Evolutionary conservation across 208 protist species (phyloP).

Genomic region (Leishmania tarentolae): DNA sequence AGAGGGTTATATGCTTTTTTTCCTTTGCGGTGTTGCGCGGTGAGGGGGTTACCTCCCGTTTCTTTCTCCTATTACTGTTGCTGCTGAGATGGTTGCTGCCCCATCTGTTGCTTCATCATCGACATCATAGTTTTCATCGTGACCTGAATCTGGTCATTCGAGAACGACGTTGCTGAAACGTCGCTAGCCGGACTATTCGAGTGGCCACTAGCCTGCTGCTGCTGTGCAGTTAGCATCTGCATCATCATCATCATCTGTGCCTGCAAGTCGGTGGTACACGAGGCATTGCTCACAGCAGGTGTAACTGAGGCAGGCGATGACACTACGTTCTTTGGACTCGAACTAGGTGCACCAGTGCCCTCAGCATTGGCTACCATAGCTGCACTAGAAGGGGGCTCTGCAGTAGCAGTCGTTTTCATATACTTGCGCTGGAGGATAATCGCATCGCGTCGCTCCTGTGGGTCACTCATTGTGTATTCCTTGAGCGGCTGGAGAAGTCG

Average conservation of each 20-base stretch:
- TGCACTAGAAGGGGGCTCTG: background rate
- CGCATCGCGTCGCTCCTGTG: conserved; percentile 36
- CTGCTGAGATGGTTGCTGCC: conserved; percentile 15
- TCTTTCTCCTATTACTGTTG: background rate
- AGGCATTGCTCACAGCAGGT: conserved; percentile 1
- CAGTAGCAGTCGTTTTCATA: background rate
- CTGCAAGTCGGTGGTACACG: conserved; percentile 8
- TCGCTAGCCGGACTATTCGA: background rate
- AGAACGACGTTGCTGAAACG: background rate
- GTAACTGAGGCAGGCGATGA: background rate
- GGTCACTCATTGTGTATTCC: conserved; percentile 49
- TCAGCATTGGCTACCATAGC: background rate
- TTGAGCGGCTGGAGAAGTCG: conserved; percentile 75
- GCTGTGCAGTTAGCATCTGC: conserved; percentile 22
- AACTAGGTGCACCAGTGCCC: background rate
- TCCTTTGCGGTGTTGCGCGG: background rate
- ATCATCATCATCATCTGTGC: conserved; percentile 31
- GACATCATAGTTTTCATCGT: conserved; percentile 41
- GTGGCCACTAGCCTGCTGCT: conserved; percentile 10
- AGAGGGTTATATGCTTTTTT: no score
- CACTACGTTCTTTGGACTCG: no score
- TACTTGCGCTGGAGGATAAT: conserved; percentile 27
- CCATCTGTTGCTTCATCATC: conserved; percentile 44
- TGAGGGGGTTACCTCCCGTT: background rate
- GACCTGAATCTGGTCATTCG: conserved; percentile 25